phyloP scores from a whole-genome alignment of 1,139 yeast genomes.

The Yamadazyma atlantica region DNA sequence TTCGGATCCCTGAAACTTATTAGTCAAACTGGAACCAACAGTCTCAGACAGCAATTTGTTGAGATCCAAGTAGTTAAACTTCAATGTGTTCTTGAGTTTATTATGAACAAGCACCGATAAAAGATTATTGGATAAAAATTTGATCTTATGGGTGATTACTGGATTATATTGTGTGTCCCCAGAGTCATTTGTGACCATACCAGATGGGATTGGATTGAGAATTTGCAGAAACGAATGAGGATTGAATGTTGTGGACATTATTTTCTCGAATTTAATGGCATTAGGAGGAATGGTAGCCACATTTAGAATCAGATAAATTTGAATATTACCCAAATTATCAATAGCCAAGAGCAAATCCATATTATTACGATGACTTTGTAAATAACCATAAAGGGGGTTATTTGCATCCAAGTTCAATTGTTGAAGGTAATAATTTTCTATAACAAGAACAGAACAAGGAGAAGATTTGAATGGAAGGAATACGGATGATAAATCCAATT shows the following conservation, averaged over 20 bases:
- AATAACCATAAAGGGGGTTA: conserved; percentile 7
- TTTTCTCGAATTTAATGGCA: conserved; percentile 24
- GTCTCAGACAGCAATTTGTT: conserved; percentile 6
- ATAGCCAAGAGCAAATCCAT: conserved; percentile 58
- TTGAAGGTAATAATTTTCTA: conserved; percentile 53
- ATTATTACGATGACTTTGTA: conserved; percentile 18
- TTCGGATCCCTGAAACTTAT: conserved; percentile 80
- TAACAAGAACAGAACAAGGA: conserved; percentile 32
- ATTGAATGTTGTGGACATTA: conserved; percentile 13
- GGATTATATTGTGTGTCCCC: conserved; percentile 21
- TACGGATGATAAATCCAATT: conserved; percentile 41
- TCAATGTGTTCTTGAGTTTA: conserved; percentile 35
- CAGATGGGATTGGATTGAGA: conserved; percentile 8
- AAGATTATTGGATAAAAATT: conserved; percentile 16
- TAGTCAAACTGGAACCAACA: conserved; percentile 21
- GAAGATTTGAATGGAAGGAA: conserved; percentile 10
- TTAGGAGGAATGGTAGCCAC: conserved; percentile 50
- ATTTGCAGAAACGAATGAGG: conserved; percentile 12
- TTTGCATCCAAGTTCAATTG: conserved; percentile 10
- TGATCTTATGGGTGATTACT: conserved; percentile 22
- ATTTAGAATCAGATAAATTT: conserved; percentile 51
- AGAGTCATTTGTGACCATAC: background rate
- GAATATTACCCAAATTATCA: conserved; percentile 43
- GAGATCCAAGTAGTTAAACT: conserved; percentile 22
- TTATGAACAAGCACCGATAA: conserved; percentile 35